phyloP scores from a whole-genome alignment of 2,329 filamentous ascomycete species.

The Microcera coccophila region DNA sequence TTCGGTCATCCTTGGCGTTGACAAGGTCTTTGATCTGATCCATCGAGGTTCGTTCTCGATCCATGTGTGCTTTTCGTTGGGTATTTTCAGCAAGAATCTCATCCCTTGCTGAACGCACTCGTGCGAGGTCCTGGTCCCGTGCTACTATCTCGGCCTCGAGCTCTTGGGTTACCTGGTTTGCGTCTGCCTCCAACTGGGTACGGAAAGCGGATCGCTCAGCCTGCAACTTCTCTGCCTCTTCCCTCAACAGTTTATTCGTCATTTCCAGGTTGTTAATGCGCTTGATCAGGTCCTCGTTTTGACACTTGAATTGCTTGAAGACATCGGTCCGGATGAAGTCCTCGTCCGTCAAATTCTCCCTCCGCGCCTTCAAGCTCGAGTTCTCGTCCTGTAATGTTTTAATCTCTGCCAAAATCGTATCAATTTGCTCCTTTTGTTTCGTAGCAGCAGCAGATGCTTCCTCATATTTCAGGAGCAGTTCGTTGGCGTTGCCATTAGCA shows the following conservation, averaged over 20 bases:
- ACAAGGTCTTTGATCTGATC: constrained; percentile 77
- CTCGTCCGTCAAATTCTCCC: constrained; percentile 77
- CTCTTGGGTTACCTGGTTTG: constrained; percentile 67
- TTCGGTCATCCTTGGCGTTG: constrained; percentile 73
- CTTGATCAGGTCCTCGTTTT: constrained; percentile 90
- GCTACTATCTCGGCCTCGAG: constrained; percentile 77
- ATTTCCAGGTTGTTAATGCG: constrained; percentile 89
- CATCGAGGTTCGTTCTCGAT: constrained; percentile 66
- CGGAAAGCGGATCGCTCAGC: constrained; percentile 81
- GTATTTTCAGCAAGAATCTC: constrained; percentile 79
- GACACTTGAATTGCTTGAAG: constrained; percentile 85
- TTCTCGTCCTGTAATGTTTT: constrained; percentile 73
- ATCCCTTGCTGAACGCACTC: constrained; percentile 79
- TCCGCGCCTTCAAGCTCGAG: constrained; percentile 63
- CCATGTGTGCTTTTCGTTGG: constrained; percentile 73
- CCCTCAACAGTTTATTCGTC: constrained; percentile 75
- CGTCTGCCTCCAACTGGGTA: constrained; percentile 75
- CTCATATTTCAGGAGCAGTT: constrained; percentile 70
- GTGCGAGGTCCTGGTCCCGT: constrained; percentile 78
- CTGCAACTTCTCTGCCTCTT: constrained; percentile 81
- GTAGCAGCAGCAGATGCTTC: constrained; percentile 71
- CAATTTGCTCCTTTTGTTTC: constrained; percentile 86
- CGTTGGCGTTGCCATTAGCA: constrained; percentile 55
- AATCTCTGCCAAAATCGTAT: constrained; percentile 73
- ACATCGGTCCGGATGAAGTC: constrained; percentile 90